Base-by-base conservation (phyloP, 768 basidiomycete genomes). In the Leccinellum albellum region DNA sequence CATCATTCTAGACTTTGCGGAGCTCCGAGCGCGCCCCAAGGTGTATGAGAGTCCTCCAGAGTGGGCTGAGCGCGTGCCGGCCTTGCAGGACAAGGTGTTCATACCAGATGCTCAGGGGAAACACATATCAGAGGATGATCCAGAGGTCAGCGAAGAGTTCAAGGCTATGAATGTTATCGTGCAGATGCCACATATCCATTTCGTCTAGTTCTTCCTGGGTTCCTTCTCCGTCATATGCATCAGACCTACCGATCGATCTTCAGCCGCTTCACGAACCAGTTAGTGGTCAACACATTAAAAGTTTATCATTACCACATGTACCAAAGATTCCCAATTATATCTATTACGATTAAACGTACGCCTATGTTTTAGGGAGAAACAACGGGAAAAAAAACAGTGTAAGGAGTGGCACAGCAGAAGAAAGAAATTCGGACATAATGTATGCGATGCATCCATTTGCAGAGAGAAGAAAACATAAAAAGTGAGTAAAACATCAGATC, bases 341-440 rank as follows among this genome's bases (percentile, higher is more conserved):
- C 64, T 62, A 61, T 61, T 40, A 54, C 28, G 50, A 64, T 64
- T 58, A 62, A 58, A 63, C 58, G 59, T 51, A 57, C 40, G 33
- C 28, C 54, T 65, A 61, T 37, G 55, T 37, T 58, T 57, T 58
- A 53, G 42, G 6, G 17, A 47, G 54, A 40, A 61, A 57, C 33
- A 45, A 50, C 24, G 14, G 55, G n/a, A 31, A 54, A 44, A 55
- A 24, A 44, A 55, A 24, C 23, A 45, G 37, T 24, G 5, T 46
- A 51, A 61, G 32, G 57, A 57, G 21, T 26, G 49, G 55, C 58
- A 56, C 55, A 44, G 23, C 51, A 56, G 21, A 51, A 40, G 10
- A 17, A 42, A 53, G 54, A 47, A 9, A 29, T 14, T 14, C 17
- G 14, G 20, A 47, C 53, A 54, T 48, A 52, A 62, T 60, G 32